These are phyloP conservation scores for Eimeria sp. DNA, from an alignment of 169 alveolate species.

Conservation along the genomic window DNA sequence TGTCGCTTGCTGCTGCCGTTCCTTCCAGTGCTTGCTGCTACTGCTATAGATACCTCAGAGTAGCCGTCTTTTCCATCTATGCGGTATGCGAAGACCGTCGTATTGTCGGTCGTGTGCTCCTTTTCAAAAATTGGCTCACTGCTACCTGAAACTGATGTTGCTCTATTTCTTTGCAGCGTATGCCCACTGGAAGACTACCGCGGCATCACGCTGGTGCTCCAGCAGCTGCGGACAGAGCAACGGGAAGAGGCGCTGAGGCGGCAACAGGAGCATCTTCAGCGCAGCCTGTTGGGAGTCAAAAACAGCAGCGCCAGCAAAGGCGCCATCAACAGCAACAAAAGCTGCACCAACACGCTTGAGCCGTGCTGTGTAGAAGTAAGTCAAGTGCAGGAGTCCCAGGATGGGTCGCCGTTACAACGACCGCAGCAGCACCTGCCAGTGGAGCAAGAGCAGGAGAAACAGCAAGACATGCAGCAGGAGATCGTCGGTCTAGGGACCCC, in stretches of 20 bases:
- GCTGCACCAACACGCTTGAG: slow-evolving; percentile 28
- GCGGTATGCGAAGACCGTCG: too few relatives aligned
- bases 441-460: slow-evolving; percentile 18
- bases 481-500: background rate
- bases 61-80: too few relatives aligned
- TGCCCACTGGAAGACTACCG: slow-evolving; percentile 63
- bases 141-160: background rate
- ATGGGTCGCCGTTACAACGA: background rate
- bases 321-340: background rate
- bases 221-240: slow-evolving; percentile 72
- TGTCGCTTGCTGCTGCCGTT: background rate
- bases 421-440: slow-evolving; percentile 8
- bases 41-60: too few relatives aligned
- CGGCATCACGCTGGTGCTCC: slow-evolving; percentile 65
- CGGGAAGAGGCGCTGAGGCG: slow-evolving; percentile 55
- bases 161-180: slow-evolving; percentile 38
- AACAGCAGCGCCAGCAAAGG: slow-evolving; percentile 15
- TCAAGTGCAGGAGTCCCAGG: slow-evolving; percentile 1
- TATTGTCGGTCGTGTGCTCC: too few relatives aligned
- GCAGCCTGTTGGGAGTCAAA: background rate
- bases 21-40: background rate
- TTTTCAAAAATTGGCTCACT: too few relatives aligned
- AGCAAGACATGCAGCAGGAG: slow-evolving; percentile 42
- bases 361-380: background rate
- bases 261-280: slow-evolving; percentile 57